These are phyloP conservation scores for Penicillium sumatraense DNA, from an alignment of 2,329 filamentous ascomycete genomes.

Conservation along the genomic window DNA sequence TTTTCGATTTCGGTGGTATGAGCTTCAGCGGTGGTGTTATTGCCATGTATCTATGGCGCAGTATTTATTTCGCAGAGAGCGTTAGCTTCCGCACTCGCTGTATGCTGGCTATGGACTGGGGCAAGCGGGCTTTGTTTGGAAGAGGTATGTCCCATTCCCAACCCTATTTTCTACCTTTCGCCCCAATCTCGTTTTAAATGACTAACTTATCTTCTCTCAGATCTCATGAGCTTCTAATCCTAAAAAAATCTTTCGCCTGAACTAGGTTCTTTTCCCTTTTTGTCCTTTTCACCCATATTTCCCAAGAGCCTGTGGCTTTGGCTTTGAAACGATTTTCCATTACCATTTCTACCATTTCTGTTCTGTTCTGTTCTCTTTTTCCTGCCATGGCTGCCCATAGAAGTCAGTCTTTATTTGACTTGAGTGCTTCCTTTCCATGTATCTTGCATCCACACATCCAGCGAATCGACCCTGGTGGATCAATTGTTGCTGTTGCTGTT, in stretches of 20 bases:
- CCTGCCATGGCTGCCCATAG: background rate
- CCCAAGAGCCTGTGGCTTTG: background rate
- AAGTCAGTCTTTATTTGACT: background rate
- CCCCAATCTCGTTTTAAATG: background rate
- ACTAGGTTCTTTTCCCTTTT: background rate
- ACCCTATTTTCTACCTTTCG: no score
- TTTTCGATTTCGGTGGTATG: constrained; percentile 86
- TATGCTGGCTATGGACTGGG: constrained; percentile 96
- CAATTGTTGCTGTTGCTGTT: no score
- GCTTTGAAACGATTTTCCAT: background rate
- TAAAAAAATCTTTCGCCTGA: background rate
- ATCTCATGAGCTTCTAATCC: constrained; percentile 58
- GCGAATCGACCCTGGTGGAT: no score
- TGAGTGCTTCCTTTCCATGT: background rate
- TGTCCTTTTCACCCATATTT: background rate
- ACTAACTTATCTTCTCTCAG: constrained; percentile 33
- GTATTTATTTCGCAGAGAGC: constrained; percentile 96
- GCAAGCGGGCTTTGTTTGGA: constrained; percentile 93
- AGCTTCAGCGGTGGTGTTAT: constrained; percentile 81
- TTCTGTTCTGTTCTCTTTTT: background rate
- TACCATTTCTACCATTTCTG: background rate
- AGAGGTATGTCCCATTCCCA: constrained; percentile 70
- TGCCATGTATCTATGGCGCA: constrained; percentile 95
- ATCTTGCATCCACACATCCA: background rate
- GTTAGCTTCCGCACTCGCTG: constrained; percentile 89